Evolutionary conservation across 108 stramenopile genomes (phyloP), one percentile per base, ranked within the genome.

Genomic region (Parmales sp.): DNA sequence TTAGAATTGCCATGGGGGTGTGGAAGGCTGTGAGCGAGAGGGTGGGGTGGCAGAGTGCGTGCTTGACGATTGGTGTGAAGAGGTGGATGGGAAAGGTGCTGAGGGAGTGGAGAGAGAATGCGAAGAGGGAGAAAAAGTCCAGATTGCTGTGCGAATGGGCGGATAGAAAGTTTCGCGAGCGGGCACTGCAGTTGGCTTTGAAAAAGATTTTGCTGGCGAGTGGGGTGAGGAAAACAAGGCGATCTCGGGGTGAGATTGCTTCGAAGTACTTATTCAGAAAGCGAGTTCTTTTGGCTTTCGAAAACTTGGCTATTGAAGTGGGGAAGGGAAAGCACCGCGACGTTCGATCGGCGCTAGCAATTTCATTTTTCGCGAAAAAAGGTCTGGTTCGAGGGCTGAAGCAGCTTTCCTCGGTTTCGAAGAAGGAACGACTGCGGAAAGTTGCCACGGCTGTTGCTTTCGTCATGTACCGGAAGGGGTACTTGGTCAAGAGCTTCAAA

Each of bases 1-100:
- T 34, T 1, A n/a, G n/a, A n/a, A n/a, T n/a, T n/a, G 54, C 54
- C 36, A 34, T 60, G 2, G 3, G 20, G 54, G 36, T 16, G 28
- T 60, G 54, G 54, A 60, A 34, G 54, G 29, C 36, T 34, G 54
- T 60, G n/a, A 34, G 13, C 3, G 54, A 60, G 54, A 60, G 54
- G 26, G 25, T 23, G 13, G 13, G 31, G 31, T 60, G 54, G 54
- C 54, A 60, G 31, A 16, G 36, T 28, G 54, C 54, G 4, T 19
- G 54, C n/a, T 29, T 60, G 54, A 60, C 31, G 26, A 11, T 60
- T 6, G 26, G 54, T 16, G 54, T 60, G 26, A 20, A 11, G 31
- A 28, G 54, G 20, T 34, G 3, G 2, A 60, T 19, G 54, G 5
- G 31, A 23, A 60, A 34, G 54, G 20, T 20, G 26, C 18, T 60